Evolutionary conservation across 805 yeast genomes (phyloP), one percentile per base, ranked within the genome.

Genomic region (Cyberlindnera veronae): DNA sequence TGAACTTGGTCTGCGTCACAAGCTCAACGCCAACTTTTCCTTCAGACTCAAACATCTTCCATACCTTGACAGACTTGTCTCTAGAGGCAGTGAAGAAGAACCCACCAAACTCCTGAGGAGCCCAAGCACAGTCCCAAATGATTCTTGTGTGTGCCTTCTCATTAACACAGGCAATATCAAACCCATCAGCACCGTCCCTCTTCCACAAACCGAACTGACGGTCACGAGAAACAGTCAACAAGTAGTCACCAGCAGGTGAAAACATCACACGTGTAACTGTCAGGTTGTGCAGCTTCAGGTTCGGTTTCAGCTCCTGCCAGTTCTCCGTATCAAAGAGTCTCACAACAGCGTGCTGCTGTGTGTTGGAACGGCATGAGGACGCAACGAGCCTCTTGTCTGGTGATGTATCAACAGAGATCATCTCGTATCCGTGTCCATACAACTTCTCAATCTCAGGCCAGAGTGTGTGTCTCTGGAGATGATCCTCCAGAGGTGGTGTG

Each of bases 381-480:
- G 96, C 96, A 32, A 93, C 71, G 19, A 83, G 59, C 27, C 64
- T 58, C 12, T 77, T 74, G 51, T 75, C 79, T 5, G 81, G 78
- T 8, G 88, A 77, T 2, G 80, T 74, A 38, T 85, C 95, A 29
- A 89, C 72, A 32, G 91, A 74, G 0, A 88, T 78, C 28, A 90
- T 79, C 60, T 95, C 99, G 62, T 88, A 95, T 8, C 99, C 99
- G 61, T 93, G 99, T 0, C 99, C 99, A 56, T 93, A 93, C 32
- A 93, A 63, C 60, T 93, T 93, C 54, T 93, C 99, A 41, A 83
- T 67, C 58, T 93, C 99, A 0, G 99, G 99, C 83, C 95, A 93
- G 38, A 93, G 67, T 0, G 98, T 86, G 57, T 81, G 87, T 55
- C 98, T 74, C 60, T 93, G 98, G 20, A 93, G 67, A 45, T 86